A percentile compares a stretch with the other conserved stretches of the same genome.
Conservation (phyloP, 2,329 filamentous ascomycete genomes). For the Fusarium transvaalense region DNA sequence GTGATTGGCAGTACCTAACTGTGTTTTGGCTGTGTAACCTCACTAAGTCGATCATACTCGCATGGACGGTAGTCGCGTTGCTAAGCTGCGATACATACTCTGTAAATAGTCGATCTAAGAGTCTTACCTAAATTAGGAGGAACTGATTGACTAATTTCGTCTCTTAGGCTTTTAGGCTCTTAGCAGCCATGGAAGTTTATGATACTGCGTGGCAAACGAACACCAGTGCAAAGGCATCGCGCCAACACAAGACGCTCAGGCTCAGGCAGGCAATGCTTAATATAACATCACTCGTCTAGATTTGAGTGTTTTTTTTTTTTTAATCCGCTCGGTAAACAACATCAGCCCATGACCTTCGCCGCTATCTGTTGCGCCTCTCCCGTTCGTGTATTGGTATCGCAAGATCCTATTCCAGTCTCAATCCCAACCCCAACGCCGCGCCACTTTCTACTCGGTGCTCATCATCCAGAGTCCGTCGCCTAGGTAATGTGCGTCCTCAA, state of each 20-base stretch:
- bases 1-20: too few species aligned
- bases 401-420: conserved; percentile 14
- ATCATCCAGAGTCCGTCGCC: conserved; percentile 94
- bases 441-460: conserved; percentile 57
- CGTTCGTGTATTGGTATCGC: conserved; percentile 41
- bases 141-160: too few species aligned
- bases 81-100: too few species aligned
- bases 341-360: neutral
- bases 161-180: too few species aligned
- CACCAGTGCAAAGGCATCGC: neutral
- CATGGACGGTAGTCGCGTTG: too few species aligned
- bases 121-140: too few species aligned
- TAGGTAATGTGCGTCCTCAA: conserved; percentile 93
- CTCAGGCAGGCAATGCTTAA: neutral
- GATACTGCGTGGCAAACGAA: neutral
- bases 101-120: too few species aligned
- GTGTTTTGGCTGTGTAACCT: neutral
- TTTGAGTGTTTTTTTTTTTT: neutral
- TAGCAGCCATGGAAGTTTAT: too few species aligned
- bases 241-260: neutral
- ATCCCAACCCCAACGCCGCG: neutral
- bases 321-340: neutral
- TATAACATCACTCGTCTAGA: neutral
- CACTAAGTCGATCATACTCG: neutral
- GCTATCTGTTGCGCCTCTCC: conserved; percentile 5